Percentiles rank a stretch among this genome's conserved stretches.
phyloP scores from a whole-genome alignment of 2,329 filamentous ascomycete genomes.

The Fusarium buxicola region DNA sequence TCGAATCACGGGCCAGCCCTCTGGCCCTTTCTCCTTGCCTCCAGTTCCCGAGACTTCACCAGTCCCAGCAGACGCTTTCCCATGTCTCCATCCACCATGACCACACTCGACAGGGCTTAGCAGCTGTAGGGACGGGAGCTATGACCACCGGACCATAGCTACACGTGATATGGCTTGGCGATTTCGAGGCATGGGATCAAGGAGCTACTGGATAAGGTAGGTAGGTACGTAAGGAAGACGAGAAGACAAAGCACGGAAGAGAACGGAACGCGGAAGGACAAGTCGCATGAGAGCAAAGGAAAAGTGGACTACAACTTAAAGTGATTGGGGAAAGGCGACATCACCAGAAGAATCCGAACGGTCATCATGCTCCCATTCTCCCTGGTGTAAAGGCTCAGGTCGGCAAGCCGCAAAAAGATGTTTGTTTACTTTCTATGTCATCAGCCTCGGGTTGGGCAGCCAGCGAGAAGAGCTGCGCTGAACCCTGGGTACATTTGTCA shows the following conservation, averaged over 20 bases:
- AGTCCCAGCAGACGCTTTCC: conserved; percentile 20
- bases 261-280: neutral
- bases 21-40: conserved; percentile 16
- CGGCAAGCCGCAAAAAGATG: conserved; percentile 31
- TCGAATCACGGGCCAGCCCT: conserved; percentile 21
- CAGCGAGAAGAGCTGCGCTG: conserved; percentile 23
- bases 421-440: conserved; percentile 4
- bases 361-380: conserved; percentile 23
- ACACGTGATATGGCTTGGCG: conserved; percentile 43
- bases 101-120: conserved; percentile 44
- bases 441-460: conserved; percentile 40
- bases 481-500: conserved; percentile 23
- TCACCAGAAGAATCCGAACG: conserved; percentile 9
- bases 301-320: neutral
- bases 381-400: conserved; percentile 28
- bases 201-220: conserved; percentile 2
- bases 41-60: conserved; percentile 17
- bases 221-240: neutral
- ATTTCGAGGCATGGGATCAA: conserved; percentile 7
- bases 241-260: neutral
- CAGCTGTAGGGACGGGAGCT: conserved; percentile 40
- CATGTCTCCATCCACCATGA: conserved; percentile 23
- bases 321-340: conserved; percentile 16
- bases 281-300: conserved; percentile 8
- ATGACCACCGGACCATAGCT: conserved; percentile 42